Evolutionary conservation across 164 flowering plant genomes (phyloP).

Genomic region (Amborella trichopoda): DNA sequence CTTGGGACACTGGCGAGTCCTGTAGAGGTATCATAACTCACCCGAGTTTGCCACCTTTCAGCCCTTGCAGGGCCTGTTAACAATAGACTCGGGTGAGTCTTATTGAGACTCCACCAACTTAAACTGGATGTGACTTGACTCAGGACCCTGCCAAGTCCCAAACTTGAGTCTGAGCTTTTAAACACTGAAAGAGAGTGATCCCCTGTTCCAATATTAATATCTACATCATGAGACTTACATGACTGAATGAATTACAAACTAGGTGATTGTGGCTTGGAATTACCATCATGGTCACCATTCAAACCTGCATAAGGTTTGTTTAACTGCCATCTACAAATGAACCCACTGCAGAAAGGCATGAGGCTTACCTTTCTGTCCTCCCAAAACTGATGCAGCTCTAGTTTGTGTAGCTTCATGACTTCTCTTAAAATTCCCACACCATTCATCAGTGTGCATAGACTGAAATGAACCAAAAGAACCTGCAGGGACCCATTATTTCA

Average conservation of each 20-base stretch:
- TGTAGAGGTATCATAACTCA: too few species aligned
- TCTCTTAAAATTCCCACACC: constrained; percentile 20
- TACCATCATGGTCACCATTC: constrained; percentile 8
- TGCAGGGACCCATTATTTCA: background rate
- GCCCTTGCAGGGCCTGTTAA: too few species aligned
- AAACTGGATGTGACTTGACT: too few species aligned
- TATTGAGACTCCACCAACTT: too few species aligned
- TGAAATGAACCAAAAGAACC: background rate
- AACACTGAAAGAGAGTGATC: too few species aligned
- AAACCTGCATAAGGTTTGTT: constrained; percentile 20
- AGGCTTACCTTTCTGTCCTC: constrained; percentile 13
- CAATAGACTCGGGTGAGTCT: too few species aligned
- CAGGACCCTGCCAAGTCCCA: too few species aligned
- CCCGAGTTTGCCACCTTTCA: too few species aligned
- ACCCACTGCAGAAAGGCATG: constrained; percentile 14
- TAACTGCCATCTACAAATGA: constrained; percentile 14
- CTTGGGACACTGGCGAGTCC: too few species aligned
- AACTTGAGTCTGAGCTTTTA: too few species aligned
- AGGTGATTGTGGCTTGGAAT: background rate
- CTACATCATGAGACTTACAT: background rate
- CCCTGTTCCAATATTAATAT: background rate
- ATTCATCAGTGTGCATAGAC: background rate
- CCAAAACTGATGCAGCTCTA: constrained; percentile 14
- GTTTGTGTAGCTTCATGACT: constrained; percentile 49
- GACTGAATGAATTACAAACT: background rate